A percentile compares a stretch with the other conserved stretches of the same genome.
phyloP scores from a whole-genome alignment of 2,329 filamentous ascomycete genomes.

The Cadophora sp. region DNA sequence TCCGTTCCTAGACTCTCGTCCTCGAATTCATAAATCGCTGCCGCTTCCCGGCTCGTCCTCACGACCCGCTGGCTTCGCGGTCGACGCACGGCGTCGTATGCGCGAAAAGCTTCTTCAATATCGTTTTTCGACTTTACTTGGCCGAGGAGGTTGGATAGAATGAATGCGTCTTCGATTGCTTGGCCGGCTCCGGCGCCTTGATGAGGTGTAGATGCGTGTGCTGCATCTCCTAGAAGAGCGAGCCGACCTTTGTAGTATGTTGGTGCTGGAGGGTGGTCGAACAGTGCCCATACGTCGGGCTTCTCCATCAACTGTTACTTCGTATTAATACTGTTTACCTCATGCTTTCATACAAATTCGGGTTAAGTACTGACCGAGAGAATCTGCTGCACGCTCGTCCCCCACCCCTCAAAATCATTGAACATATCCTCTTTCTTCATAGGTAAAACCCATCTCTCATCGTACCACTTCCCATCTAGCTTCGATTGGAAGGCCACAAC shows the following conservation, averaged over 20 bases:
- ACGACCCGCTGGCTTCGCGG: slow-evolving; percentile 43
- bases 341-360: slow-evolving; percentile 7
- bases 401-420: slow-evolving; percentile 48
- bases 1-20: slow-evolving; percentile 47
- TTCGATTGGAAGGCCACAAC: slow-evolving; percentile 46
- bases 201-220: slow-evolving; percentile 66
- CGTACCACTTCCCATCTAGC: slow-evolving; percentile 45
- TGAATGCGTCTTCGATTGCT: slow-evolving; percentile 59
- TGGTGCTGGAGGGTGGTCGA: slow-evolving; percentile 52
- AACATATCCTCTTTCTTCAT: slow-evolving; percentile 47
- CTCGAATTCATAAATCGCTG: slow-evolving; percentile 52
- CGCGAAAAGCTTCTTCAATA: slow-evolving; percentile 54
- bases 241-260: slow-evolving; percentile 51
- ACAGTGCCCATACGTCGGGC: slow-evolving; percentile 55
- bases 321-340: neutral
- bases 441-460: slow-evolving; percentile 48
- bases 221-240: slow-evolving; percentile 65
- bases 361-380: slow-evolving; percentile 36
- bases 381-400: slow-evolving; percentile 45
- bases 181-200: slow-evolving; percentile 65
- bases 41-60: slow-evolving; percentile 40
- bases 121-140: slow-evolving; percentile 46
- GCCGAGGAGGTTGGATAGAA: slow-evolving; percentile 54
- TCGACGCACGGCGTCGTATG: slow-evolving; percentile 57
- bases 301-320: slow-evolving; percentile 50